Evolutionary conservation across 345 rosid species (phyloP), one percentile per base, ranked within the genome.

Genomic region (Aquilaria malaccensis): DNA sequence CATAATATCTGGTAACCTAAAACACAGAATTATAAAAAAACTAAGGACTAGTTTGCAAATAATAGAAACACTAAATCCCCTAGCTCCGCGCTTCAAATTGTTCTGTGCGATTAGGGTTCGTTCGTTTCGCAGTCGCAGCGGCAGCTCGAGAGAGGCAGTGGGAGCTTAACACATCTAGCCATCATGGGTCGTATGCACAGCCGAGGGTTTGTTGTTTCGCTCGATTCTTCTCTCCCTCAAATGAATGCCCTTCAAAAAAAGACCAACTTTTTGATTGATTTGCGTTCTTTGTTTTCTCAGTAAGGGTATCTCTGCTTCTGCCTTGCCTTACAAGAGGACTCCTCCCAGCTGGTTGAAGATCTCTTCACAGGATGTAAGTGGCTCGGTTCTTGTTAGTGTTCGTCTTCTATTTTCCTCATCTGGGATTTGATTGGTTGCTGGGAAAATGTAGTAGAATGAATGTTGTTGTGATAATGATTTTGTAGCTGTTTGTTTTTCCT

Each of bases 131-230:
- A 2, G 43, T 37, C 43, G 43, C 43, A 37, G 43, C 43, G 4
- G 43, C 7, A 37, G 43, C 43, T 37, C 43, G 43, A 37, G 43
- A 37, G 43, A 37, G 43, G 43, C 43, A 37, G 43, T 37, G 7
- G 4, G 0, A 37, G 43, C 5, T 37, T 9, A 2, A 3, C 2
- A 37, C 2, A 37, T 37, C 43, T 37, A 4, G 69, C 29, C 72
- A 47, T 64, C 75, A 81, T 81, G 86, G 86, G 86, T 72, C 83
- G 86, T 51, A 79, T 81, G 86, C 86, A 81, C 70, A 76, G 81
- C 60, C 63, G 76, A 14, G 86, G 83, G 86, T 81, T 31, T 6
- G 10, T 9, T 6, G 32, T 54, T 55, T 37, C 29, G 0, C 13
- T 30, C 0, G 5, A 37, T 37, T 56, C 3, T 41, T 11, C 9